Base-by-base conservation (phyloP, 2,329 filamentous ascomycete genomes). In the Fusarium algeriense region DNA sequence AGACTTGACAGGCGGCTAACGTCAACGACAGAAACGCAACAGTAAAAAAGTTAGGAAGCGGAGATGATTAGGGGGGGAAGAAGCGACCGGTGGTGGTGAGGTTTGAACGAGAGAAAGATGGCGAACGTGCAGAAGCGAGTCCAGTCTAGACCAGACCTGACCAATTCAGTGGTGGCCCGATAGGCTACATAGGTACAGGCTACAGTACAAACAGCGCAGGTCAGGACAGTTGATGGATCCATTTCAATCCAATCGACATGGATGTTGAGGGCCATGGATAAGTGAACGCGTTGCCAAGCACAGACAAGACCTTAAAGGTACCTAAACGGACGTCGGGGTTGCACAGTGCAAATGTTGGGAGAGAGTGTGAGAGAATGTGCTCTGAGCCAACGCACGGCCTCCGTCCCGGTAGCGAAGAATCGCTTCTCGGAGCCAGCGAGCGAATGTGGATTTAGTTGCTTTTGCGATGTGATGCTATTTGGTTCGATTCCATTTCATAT, bases 21-120 rank as follows among this genome's bases (percentile, higher is more conserved):
- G 69, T 61, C 67, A 62, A 74, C 45, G 67, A 73, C 64, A 60
- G 54, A 67, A 73, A 76, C 60, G 60, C 67, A 75, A 66, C 53
- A 63, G 67, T 44, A 64, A 49, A 69, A 45, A 54, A 34, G 49
- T 45, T 50, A 62, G 20, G 48, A 67, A 61, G 45, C 70, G 54
- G 55, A 55, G 68, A 67, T 71, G 53, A 75, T 76, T 75, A 76
- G 65, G 67, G 60, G 63, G 52, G 13, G 14, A 49, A 68, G 49
- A 62, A 73, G 70, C 63, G 61, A 63, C 64, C 64, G 64, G 53
- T 70, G 61, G 61, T 70, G 71, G 67, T 75, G 72, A 76, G 67
- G 73, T 73, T 73, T 75, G 74, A 75, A 65, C 56, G 63, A 69
- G 67, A 73, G 66, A 66, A 71, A 49, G 56, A 67, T 46, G 60